Base-by-base conservation (phyloP, 148 eudicot species). In the Simmondsia chinensis region DNA sequence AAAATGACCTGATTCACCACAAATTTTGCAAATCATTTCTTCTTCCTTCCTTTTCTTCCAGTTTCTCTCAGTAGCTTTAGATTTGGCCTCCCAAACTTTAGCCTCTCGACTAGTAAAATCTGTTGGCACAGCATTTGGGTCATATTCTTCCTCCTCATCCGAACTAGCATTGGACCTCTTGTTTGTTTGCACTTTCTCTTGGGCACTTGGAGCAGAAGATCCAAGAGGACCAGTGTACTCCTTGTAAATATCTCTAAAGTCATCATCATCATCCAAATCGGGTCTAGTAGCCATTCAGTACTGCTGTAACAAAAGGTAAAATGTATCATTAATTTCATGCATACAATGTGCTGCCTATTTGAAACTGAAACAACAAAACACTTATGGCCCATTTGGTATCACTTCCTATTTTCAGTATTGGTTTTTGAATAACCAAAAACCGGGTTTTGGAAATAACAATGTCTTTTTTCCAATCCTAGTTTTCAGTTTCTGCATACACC, bases 31-130 rank as follows among this genome's bases (percentile, higher is more conserved):
- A 16, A 86, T 85, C 96, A 86, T 68, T 67, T 93, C 99, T 63
- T 93, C 96, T 61, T 93, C 99, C 58, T 80, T 86, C 66, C 82
- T 82, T 64, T 93, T 93, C 61, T 93, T 93, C 99, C 99, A 93
- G 48, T 82, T 93, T 55, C 89, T 75, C 72, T 93, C 99, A 8
- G 96, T 86, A 43, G 99, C 99, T 76, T 93, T 93, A n/a, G 99
- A 93, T 68, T 93, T 93, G 36, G 96, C 99, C 59, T 93, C 99
- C 99, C 99, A 93, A 38, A 93, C 79, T 71, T 82, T 93, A 46
- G 96, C 96, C 56, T 93, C 99, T 31, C 99, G 75, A 51, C 99
- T 93, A 33, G 99, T 93, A 58, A 93, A 93, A 75, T 83, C 99
- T 2, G 99, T 93, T n/a, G 99, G 99, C 32, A 93, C 83, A 54